phyloP scores from a whole-genome alignment of 768 basidiomycete species.

The Mycena haematopus region DNA sequence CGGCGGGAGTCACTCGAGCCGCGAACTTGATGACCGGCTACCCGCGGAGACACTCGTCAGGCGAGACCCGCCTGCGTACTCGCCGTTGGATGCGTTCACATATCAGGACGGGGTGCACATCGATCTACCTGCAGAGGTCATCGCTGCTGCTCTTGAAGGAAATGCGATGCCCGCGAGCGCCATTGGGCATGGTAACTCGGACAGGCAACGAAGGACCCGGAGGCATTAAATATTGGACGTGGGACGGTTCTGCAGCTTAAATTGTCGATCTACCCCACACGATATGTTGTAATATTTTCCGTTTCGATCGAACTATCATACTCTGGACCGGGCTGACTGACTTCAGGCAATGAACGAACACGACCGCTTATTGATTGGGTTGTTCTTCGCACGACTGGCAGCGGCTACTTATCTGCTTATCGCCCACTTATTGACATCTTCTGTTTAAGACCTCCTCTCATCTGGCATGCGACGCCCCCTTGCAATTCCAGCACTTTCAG shows the following conservation, averaged over 20 bases:
- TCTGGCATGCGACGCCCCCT: background rate
- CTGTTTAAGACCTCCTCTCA: background rate
- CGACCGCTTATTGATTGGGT: background rate
- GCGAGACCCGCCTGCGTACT: slow-evolving; percentile 85
- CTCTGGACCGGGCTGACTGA: background rate
- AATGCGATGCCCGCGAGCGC: slow-evolving; percentile 63
- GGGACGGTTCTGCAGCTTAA: slow-evolving; percentile 3
- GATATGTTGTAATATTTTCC: slow-evolving; percentile 32
- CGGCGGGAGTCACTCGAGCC: slow-evolving; percentile 36
- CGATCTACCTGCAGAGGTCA: slow-evolving; percentile 91
- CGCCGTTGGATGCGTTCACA: slow-evolving; percentile 84
- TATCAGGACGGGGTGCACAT: slow-evolving; percentile 92
- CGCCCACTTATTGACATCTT: too few relatives aligned
- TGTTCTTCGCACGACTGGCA: too few relatives aligned
- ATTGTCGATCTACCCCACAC: slow-evolving; percentile 25
- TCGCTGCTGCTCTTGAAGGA: slow-evolving; percentile 87
- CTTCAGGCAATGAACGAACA: too few relatives aligned
- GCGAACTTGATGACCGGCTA: slow-evolving; percentile 38
- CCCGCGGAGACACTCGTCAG: slow-evolving; percentile 49
- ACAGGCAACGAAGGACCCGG: slow-evolving; percentile 60
- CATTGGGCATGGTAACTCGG: slow-evolving; percentile 60
- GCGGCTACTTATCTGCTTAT: too few relatives aligned
- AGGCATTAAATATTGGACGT: slow-evolving; percentile 47
- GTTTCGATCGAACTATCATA: slow-evolving; percentile 1
- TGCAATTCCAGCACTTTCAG: background rate